A percentile compares a stretch with the other conserved stretches of the same genome.
Evolutionary conservation across 2,329 filamentous ascomycete genomes (phyloP).

Genomic region (Pseudocercospora vitis): DNA sequence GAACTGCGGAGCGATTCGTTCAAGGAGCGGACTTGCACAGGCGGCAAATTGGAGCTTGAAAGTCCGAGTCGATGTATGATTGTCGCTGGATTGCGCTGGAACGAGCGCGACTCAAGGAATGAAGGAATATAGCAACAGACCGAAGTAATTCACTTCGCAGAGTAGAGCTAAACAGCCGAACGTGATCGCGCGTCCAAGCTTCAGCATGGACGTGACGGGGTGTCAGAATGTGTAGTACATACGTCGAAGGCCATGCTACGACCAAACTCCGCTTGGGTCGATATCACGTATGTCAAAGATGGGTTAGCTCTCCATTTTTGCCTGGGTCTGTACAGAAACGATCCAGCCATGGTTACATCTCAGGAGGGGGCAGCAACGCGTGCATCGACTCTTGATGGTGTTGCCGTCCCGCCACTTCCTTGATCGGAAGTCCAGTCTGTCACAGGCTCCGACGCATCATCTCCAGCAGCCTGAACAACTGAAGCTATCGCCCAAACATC

Average conservation of each 20-base stretch:
- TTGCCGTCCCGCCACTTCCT: slow-evolving; percentile 17
- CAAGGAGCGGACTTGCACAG: slow-evolving; percentile 23
- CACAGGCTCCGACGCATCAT: slow-evolving; percentile 17
- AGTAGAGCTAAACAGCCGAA: slow-evolving; percentile 2
- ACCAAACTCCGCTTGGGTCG: too few relatives aligned
- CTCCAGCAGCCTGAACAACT: slow-evolving; percentile 16
- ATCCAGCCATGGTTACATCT: too few relatives aligned
- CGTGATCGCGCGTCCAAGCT: slow-evolving; percentile 9
- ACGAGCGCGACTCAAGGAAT: slow-evolving; percentile 6
- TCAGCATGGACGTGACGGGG: not conserved
- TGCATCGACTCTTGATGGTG: too few relatives aligned
- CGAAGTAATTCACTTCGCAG: slow-evolving; percentile 5
- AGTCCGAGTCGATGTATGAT: slow-evolving; percentile 18
- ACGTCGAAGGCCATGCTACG: too few relatives aligned
- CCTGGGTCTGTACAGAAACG: too few relatives aligned
- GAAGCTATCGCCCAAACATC: slow-evolving; percentile 1
- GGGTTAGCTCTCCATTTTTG: too few relatives aligned
- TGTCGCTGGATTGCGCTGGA: slow-evolving; percentile 1
- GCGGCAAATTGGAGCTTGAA: slow-evolving; percentile 16
- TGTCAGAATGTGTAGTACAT: not conserved
- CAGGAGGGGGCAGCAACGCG: too few relatives aligned
- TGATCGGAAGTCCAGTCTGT: not conserved
- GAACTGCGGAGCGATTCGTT: slow-evolving; percentile 15
- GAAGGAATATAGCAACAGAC: slow-evolving; percentile 1
- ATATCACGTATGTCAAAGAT: too few relatives aligned